A percentile compares a stretch with the other conserved stretches of the same genome.
Conservation (phyloP, 768 basidiomycete genomes). For the Pholiota molesta region DNA sequence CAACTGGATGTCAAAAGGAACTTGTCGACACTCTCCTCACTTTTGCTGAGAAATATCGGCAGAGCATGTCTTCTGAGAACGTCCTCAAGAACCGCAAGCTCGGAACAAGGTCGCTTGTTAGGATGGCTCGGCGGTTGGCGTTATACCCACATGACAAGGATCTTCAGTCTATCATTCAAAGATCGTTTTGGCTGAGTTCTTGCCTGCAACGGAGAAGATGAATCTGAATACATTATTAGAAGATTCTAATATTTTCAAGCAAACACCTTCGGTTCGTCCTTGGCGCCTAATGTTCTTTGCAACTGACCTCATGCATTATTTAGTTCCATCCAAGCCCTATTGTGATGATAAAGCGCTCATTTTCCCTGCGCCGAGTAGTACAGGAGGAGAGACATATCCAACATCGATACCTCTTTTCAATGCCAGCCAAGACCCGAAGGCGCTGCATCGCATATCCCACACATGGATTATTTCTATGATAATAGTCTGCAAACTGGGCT, state of each 20-base stretch:
- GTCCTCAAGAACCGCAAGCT: slow-evolving; percentile 65
- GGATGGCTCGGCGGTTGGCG: slow-evolving; percentile 55
- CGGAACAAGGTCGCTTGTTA: slow-evolving; percentile 60
- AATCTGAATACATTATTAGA: slow-evolving; percentile 53
- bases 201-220: slow-evolving; percentile 60
- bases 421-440: slow-evolving; percentile 52
- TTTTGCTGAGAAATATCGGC: slow-evolving; percentile 63
- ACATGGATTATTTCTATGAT: slow-evolving; percentile 74
- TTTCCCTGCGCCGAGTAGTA: slow-evolving; percentile 48
- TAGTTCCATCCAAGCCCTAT: slow-evolving; percentile 55
- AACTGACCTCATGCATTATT: background rate
- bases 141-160: slow-evolving; percentile 47
- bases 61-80: slow-evolving; percentile 55
- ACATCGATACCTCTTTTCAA: slow-evolving; percentile 55
- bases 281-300: background rate
- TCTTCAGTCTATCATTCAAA: slow-evolving; percentile 48
- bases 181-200: slow-evolving; percentile 61
- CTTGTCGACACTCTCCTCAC: slow-evolving; percentile 43
- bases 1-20: slow-evolving; percentile 49
- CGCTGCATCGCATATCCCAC: slow-evolving; percentile 58
- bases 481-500: slow-evolving; percentile 69
- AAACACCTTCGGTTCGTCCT: slow-evolving; percentile 42
- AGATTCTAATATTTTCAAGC: slow-evolving; percentile 48
- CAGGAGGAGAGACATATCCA: slow-evolving; percentile 30
- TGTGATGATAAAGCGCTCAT: slow-evolving; percentile 38